These are phyloP conservation scores for Xerocomus cyaneibrunnescens DNA, from an alignment of 1,284 basidiomycete species.

Conservation along the genomic window DNA sequence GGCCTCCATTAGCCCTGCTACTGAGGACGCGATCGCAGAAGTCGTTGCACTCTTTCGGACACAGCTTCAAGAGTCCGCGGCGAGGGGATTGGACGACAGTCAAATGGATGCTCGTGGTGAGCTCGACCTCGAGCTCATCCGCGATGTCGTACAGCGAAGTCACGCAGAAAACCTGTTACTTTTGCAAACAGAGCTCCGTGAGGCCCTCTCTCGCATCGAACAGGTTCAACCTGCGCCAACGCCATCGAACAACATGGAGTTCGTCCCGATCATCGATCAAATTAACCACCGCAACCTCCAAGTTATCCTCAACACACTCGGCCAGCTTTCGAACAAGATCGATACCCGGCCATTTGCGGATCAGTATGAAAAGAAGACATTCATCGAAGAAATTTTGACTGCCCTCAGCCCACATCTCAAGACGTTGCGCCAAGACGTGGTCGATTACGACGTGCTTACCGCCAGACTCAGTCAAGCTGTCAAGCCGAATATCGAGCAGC, in stretches of 20 bases:
- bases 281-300: constrained; percentile 53
- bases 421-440: constrained; percentile 56
- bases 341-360: constrained; percentile 45
- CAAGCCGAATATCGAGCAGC: constrained; percentile 81
- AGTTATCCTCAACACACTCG: constrained; percentile 58
- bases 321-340: constrained; percentile 59
- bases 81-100: constrained; percentile 58
- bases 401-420: constrained; percentile 61
- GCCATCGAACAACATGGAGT: constrained; percentile 27
- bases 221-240: constrained; percentile 25
- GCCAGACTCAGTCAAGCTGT: constrained; percentile 74
- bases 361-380: constrained; percentile 49
- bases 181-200: constrained; percentile 58
- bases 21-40: constrained; percentile 62
- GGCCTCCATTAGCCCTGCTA: constrained; percentile 41
- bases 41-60: constrained; percentile 64
- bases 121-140: constrained; percentile 73
- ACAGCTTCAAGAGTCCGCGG: constrained; percentile 63
- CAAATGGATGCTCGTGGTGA: constrained; percentile 71
- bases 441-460: constrained; percentile 78
- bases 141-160: constrained; percentile 64
- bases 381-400: constrained; percentile 58
- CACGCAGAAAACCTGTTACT: constrained; percentile 57
- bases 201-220: constrained; percentile 42
- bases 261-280: constrained; percentile 52